Conservation (phyloP, 306 rosid genomes). For the Carpinus fangiana region DNA sequence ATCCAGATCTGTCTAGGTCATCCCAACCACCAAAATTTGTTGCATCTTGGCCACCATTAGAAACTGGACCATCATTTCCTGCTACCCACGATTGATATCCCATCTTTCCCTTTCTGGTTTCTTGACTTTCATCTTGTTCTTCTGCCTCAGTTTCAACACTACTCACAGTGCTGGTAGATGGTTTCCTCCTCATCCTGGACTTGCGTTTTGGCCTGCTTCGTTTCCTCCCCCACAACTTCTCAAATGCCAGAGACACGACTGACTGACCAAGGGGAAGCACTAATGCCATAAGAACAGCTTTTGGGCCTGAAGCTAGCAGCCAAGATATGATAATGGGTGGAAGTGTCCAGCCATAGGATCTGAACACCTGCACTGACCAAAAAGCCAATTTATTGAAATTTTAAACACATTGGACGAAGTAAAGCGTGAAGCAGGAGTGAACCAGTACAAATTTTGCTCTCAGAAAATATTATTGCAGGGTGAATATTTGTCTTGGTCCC, state of each 20-base stretch:
- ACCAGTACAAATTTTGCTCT: neutral
- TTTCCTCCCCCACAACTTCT: conserved; percentile 65
- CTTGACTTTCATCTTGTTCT: conserved; percentile 41
- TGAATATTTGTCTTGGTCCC: neutral
- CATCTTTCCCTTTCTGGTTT: conserved; percentile 38
- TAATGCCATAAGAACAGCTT: conserved; percentile 91
- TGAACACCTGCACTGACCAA: conserved; percentile 66
- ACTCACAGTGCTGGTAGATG: conserved; percentile 32
- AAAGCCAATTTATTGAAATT: conserved; percentile 25
- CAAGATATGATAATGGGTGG: conserved; percentile 62
- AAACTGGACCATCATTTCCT: conserved; percentile 46
- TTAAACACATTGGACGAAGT: conserved; percentile 17
- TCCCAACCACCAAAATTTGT: conserved; percentile 87
- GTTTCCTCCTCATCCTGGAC: conserved; percentile 53
- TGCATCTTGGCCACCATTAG: conserved; percentile 31
- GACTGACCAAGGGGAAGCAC: conserved; percentile 88
- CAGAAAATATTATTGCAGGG: neutral
- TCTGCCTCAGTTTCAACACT: conserved; percentile 32
- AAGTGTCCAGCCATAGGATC: conserved; percentile 81
- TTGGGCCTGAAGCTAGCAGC: conserved; percentile 68
- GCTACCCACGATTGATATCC: conserved; percentile 79
- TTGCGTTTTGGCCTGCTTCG: conserved; percentile 57
- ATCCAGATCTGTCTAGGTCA: conserved; percentile 64
- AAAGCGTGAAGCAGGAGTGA: conserved; percentile 2
- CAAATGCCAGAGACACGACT: conserved; percentile 69